Evolutionary conservation across 2,329 filamentous ascomycete genomes (phyloP).

Genomic region (Aspergillus sojae): DNA sequence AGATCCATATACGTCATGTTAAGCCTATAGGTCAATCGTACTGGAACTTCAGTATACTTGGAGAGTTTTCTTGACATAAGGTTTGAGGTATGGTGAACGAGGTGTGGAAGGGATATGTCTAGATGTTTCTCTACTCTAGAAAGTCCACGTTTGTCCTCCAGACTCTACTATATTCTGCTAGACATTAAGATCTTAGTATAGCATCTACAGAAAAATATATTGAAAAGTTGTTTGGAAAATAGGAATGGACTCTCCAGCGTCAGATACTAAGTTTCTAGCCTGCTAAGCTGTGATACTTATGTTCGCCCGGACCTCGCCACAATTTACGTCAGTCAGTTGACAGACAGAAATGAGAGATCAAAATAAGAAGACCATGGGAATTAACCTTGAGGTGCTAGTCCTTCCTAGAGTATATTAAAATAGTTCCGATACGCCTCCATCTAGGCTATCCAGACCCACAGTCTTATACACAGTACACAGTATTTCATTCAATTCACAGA

Average conservation of each 20-base stretch:
- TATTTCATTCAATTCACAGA: too few relatives aligned
- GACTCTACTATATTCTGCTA: background rate
- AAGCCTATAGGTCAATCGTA: too few relatives aligned
- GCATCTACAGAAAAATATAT: background rate
- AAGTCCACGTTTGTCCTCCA: too few relatives aligned
- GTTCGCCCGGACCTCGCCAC: background rate
- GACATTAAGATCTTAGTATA: background rate
- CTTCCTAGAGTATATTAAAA: background rate
- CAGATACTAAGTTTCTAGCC: background rate
- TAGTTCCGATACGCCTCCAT: background rate
- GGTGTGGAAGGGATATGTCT: too few relatives aligned
- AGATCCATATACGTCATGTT: background rate
- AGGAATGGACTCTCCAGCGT: background rate
- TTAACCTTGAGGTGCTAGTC: background rate
- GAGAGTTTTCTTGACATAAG: background rate
- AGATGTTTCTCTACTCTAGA: too few relatives aligned
- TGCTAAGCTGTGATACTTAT: background rate
- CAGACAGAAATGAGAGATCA: background rate
- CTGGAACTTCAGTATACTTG: background rate
- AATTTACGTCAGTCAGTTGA: background rate
- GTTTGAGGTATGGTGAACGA: background rate
- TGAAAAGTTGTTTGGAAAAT: background rate
- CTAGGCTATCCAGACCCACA: background rate
- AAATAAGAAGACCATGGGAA: background rate
- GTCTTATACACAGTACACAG: background rate